Evolutionary conservation across 1,284 basidiomycete genomes (phyloP), one percentile per base, ranked within the genome.

Genomic region (Earliella scabrosa): DNA sequence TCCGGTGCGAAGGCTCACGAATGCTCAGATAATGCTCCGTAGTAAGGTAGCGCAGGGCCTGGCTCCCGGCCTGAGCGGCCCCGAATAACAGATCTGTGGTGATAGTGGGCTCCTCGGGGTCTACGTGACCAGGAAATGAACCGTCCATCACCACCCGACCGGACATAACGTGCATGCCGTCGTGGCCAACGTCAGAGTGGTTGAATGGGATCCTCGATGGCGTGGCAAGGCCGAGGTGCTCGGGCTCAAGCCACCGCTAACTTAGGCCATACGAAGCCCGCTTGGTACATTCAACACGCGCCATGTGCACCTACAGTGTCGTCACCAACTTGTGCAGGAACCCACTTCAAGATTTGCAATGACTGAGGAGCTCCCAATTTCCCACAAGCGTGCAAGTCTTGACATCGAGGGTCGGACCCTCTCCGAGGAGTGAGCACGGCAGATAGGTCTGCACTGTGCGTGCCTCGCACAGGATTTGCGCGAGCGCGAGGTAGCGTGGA

Each of bases 401-500:
- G n/a, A n/a, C n/a, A n/a, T n/a, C n/a, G n/a, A n/a, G n/a, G n/a
- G n/a, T n/a, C n/a, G n/a, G n/a, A n/a, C n/a, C n/a, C n/a, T n/a
- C n/a, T n/a, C n/a, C n/a, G n/a, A n/a, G n/a, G n/a, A n/a, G n/a
- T n/a, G n/a, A n/a, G n/a, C n/a, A n/a, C n/a, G n/a, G n/a, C n/a
- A n/a, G n/a, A n/a, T n/a, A n/a, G n/a, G n/a, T n/a, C n/a, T n/a
- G n/a, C n/a, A n/a, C n/a, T n/a, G n/a, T n/a, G n/a, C n/a, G n/a
- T n/a, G n/a, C n/a, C n/a, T n/a, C n/a, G n/a, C n/a, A n/a, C n/a
- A n/a, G n/a, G n/a, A n/a, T n/a, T n/a, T n/a, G n/a, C n/a, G n/a
- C n/a, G n/a, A n/a, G n/a, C n/a, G n/a, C n/a, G n/a, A n/a, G 29
- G 7, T 40, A 49, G 50, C 50, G 50, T 39, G 45, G 46, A 36